These are phyloP conservation scores for Austropuccinia psidii DNA, from an alignment of 1,284 basidiomycete genomes.

Conservation along the genomic window DNA sequence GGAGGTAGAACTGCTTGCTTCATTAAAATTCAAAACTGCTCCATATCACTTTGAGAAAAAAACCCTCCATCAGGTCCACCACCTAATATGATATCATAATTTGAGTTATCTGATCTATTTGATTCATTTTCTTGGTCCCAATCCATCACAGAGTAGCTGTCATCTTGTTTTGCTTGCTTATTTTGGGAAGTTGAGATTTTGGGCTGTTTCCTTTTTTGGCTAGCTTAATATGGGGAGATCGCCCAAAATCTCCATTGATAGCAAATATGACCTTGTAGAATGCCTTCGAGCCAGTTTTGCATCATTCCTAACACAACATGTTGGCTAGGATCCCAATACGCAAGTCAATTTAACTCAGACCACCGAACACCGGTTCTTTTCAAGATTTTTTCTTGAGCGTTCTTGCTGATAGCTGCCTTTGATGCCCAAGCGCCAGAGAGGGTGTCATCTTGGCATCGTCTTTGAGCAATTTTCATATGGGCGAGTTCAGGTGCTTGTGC, in stretches of 20 bases:
- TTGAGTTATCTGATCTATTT: not conserved
- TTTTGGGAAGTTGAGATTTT: not conserved
- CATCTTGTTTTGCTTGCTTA: not conserved
- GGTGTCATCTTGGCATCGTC: not conserved
- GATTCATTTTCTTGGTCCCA: not conserved
- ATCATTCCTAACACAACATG: constrained; percentile 2
- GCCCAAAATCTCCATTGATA: not conserved
- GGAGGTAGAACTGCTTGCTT: not conserved
- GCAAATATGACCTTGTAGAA: not conserved
- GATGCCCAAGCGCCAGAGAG: not conserved
- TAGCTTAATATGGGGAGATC: not conserved
- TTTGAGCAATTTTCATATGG: not conserved
- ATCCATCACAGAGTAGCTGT: not conserved
- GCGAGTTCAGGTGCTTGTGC: not conserved
- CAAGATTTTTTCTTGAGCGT: not conserved
- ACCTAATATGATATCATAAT: constrained; percentile 3
- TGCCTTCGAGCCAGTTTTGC: constrained; percentile 22
- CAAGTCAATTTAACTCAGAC: constrained; percentile 14
- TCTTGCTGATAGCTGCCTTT: not conserved
- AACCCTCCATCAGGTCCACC: not conserved
- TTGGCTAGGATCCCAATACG: constrained; percentile 15
- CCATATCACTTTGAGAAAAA: not conserved
- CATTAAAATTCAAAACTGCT: not conserved
- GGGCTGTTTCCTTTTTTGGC: not conserved
- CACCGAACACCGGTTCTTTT: constrained; percentile 10